Base-by-base conservation (phyloP, 257 asterid genomes). In the Scutellaria minor region DNA sequence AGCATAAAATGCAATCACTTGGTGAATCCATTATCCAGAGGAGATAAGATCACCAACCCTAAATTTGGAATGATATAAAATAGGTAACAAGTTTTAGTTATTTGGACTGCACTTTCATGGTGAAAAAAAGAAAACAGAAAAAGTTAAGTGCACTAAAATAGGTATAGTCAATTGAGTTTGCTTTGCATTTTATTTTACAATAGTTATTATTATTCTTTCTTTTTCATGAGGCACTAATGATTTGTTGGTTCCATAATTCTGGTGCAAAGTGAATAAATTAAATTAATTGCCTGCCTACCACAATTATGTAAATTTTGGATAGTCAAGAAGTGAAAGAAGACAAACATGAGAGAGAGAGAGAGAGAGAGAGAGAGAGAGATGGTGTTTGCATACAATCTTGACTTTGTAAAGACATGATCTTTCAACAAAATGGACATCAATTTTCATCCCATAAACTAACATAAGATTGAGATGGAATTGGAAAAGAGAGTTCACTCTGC, bases 91-190 rank as follows among this genome's bases (percentile, higher is more conserved):
- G 18, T 64, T 44, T 53, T 56, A 15, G 61, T 22, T 58, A 71
- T 71, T 60, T 27, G 76, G 76, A 22, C 59, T 59, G 66, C 78
- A 65, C 72, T 24, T 42, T 44, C 7, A 5, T 2, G 57, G 50
- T 27, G 27, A 45, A 71, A 60, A 61, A 3, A 31, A 31, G 37
- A 31, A 31, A 31, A 31, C 2, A 31, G 37, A 31, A 61, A 6
- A 18, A 31, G 42, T 14, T 24, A 44, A 41, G 27, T 73, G 69
- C 42, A 24, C 44, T 62, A 68, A 55, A 53, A 65, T 65, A 7
- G 73, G 55, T 53, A 44, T 15, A 31, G 9, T 6, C 12, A 15
- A 27, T 69, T 62, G n/a, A 5, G 59, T 39, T 12, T 59, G 47
- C 40, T 60, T 67, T 51, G 24, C 39, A 51, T 67, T 31, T 4